phyloP scores from a whole-genome alignment of 495 filamentous ascomycete species.

The Entonaema liquescens region DNA sequence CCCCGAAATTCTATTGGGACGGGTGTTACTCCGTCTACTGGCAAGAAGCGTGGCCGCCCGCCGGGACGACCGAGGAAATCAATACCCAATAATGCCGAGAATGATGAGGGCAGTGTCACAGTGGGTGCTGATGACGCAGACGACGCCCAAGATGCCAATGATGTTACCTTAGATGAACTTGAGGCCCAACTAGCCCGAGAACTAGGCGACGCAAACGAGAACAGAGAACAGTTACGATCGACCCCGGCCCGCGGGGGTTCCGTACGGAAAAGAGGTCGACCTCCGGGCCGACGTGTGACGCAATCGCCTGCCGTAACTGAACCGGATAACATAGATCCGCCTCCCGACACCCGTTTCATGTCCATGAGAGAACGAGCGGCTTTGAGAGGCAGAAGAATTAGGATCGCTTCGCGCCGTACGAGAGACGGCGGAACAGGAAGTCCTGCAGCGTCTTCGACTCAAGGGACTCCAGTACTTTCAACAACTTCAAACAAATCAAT shows the following conservation, averaged over 20 bases:
- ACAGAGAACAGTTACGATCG: slow-evolving; percentile 10
- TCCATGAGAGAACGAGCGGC: slow-evolving; percentile 59
- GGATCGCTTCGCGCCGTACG: slow-evolving; percentile 47
- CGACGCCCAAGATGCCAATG: slow-evolving; percentile 19
- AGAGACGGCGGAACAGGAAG: slow-evolving; percentile 20
- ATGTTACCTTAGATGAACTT: slow-evolving; percentile 40
- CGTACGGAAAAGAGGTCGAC: slow-evolving; percentile 29
- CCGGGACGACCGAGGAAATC: slow-evolving; percentile 41
- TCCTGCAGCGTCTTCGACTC: slow-evolving; percentile 29
- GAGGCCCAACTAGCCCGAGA: slow-evolving; percentile 41
- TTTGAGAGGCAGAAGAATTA: slow-evolving; percentile 55
- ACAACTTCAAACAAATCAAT: slow-evolving; percentile 2
- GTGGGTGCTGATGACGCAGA: slow-evolving; percentile 20
- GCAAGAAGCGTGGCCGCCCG: slow-evolving; percentile 42
- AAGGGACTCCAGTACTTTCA: slow-evolving; percentile 12
- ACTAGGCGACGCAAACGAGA: slow-evolving; percentile 13
- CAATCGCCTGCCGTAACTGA: slow-evolving; percentile 7
- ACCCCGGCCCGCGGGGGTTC: slow-evolving; percentile 15
- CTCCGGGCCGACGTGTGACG: slow-evolving; percentile 23
- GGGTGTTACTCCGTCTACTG: slow-evolving; percentile 20
- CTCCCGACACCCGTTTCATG: slow-evolving; percentile 44
- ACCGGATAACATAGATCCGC: slow-evolving; percentile 7
- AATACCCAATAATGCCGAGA: slow-evolving; percentile 25
- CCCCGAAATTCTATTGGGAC: slow-evolving; percentile 33
- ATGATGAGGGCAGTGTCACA: slow-evolving; percentile 19